Evolutionary conservation across 1,139 yeast species (phyloP), one percentile per base, ranked within the genome.

Genomic region (Candida sanyaensis): DNA sequence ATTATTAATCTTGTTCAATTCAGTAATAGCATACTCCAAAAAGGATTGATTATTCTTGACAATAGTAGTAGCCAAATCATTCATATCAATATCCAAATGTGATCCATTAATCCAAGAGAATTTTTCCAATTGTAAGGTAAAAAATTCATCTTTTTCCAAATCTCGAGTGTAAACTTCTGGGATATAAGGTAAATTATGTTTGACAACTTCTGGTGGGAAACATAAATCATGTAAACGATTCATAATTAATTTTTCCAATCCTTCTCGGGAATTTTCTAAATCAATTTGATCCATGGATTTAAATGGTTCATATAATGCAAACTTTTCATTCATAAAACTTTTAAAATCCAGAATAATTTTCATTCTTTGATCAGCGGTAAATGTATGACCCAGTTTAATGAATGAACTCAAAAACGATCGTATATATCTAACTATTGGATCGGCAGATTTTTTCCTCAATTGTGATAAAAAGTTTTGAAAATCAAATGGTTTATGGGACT

Each of bases 211-310:
- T 0, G 98, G 98, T 0, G 97, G 84, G 61, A 88, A 95, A 36
- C 95, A 87, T 48, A 80, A 81, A 1, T 76, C 75, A 62, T 91
- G 92, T 4, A 95, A 67, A 55, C 97, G 75, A 51, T 93, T 92
- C 96, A 92, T 90, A 8, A 95, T 75, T 37, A 95, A 75, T 63
- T 95, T 95, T 65, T 95, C 99, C 62, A 93, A 77, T 0, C 99
- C 99, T 60, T 91, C 97, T 53, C 86, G 71, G 1, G 96, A 86
- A 60, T 92, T 92, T 41, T 79, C 84, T 50, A 87, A 70, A 31
- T 77, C 77, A 4, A 74, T 80, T 23, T 80, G 76, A 44, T 70
- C 81, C 76, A 91, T 78, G 2, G 81, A 72, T 30, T 81, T 77
- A 64, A 92, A 93, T 0, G 97, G 98, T 53, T 87, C 88, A 57